Evolutionary conservation across 108 stramenopile genomes (phyloP), one percentile per base, ranked within the genome.

Genomic region (Skeletonema menzelii): DNA sequence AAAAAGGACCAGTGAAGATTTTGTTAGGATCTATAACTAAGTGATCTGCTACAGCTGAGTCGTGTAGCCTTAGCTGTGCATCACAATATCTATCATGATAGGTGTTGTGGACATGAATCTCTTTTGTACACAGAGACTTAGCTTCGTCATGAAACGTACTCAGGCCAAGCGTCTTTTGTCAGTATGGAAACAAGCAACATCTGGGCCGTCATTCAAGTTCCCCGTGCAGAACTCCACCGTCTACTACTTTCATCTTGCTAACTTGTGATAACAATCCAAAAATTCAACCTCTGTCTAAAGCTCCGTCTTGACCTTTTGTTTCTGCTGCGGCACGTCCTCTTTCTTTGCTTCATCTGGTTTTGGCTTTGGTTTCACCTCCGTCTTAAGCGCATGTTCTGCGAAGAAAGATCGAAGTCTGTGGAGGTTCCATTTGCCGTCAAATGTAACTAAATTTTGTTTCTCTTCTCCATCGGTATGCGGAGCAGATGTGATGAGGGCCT

Each of bases 401-500:
- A 89, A 85, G 74, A 89, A 89, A 35, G 58, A 62, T 30, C 83
- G 67, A 34, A 89, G 72, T 59, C 85, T 80, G 24, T 84, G 76
- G 7, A 77, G 35, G 13, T 65, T 75, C 46, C 67, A 82, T 62
- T 78, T 87, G 27, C 82, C 84, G 60, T 83, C 82, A 30, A 70
- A 77, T 0, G 63, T 46, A 70, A 77, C 58, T 19, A 27, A 59
- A 32, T 37, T 19, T 40, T 35, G 53, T 11, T 38, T 5, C 56
- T 62, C 31, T 35, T 47, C 46, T 22, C 17, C 34, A 53, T 63
- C 44, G 13, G 20, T 19, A 14, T 2, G 24, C 0, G 76, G 80
- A 40, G 57, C 70, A 37, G 84, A 71, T 15, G 82, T 67, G 15
- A 86, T 26, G 28, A 88, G 59, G 0, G 85, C 73, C 30, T 82